phyloP scores from a whole-genome alignment of 352 stramenopile genomes.

The Poterioochromonas sp. region DNA sequence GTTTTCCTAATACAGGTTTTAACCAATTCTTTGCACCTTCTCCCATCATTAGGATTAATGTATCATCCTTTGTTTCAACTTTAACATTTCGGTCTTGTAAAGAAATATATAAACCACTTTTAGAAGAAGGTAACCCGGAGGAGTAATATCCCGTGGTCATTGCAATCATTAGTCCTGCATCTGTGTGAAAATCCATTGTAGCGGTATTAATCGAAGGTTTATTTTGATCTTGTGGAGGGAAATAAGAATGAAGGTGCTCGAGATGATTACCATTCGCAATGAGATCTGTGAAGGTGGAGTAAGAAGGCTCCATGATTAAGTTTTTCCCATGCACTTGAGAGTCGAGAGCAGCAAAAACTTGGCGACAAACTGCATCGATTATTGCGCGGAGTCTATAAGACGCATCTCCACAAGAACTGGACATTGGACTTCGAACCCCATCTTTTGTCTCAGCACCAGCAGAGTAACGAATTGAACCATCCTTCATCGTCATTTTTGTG shows the following conservation, averaged over 20 bases:
- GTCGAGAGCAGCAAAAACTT: constrained; percentile 4
- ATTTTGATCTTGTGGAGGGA: neutral
- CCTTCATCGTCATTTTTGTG: neutral
- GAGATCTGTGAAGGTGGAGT: neutral
- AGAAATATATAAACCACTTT: neutral
- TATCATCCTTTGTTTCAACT: neutral
- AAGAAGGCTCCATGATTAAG: neutral
- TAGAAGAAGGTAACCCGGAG: neutral
- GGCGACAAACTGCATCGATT: neutral
- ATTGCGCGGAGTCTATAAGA: neutral
- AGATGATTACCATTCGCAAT: neutral
- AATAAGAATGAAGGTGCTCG: constrained; percentile 24
- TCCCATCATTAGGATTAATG: neutral
- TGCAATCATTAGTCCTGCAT: constrained; percentile 22
- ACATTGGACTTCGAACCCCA: neutral
- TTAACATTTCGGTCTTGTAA: neutral
- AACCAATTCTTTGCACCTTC: constrained; percentile 1
- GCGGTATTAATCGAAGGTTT: neutral
- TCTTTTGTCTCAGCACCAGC: neutral
- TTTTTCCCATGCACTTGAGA: neutral
- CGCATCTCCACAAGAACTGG: neutral
- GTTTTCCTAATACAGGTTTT: neutral
- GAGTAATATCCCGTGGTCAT: constrained; percentile 6
- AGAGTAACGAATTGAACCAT: neutral
- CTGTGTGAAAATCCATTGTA: neutral